Base-by-base conservation (phyloP, 345 rosid species). In the Leavenworthia alabamica region DNA sequence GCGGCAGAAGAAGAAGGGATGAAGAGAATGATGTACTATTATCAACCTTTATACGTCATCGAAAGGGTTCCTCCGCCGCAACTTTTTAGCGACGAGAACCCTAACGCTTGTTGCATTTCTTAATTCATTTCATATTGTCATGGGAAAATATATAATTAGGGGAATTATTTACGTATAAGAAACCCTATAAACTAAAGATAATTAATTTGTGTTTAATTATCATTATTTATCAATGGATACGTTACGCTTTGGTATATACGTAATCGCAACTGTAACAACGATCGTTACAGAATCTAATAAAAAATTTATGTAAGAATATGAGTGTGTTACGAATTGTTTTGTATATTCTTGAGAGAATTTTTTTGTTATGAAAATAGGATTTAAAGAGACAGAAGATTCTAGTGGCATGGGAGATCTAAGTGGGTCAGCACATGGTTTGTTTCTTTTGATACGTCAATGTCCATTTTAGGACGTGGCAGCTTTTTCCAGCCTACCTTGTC, bases 71-170 rank as follows among this genome's bases (percentile, higher is more conserved):
- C 90, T 16, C 83, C 97, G 9, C 92, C 97, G 48, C 97, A 87
- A 75, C 83, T 89, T 49, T 93, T 89, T 71, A 93, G 99, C 33
- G 99, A 93, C 45, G 99, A 93, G 76, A 93, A 93, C 65, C 99
- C 97, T 12, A 87, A 93, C 55, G 99, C 99, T 4, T 93, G 99
- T 55, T 79, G 79, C 77, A 82, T 93, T 64, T 77, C 86, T 40
- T 93, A 70, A 80, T 58, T 26, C 15, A 3, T 40, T 29, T 49
- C 40, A 3, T 44, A 7, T 45, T 13, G 8, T 28, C 14, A 8
- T 6, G n/a, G 45, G 8, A 45, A 43, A 8, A 17, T 44, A 20
- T 26, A 28, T 27, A 35, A 36, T 45, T 68, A 68, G 73, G 40
- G 39, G 1, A 27, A 6, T 47, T 41, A 8, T 60, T 68, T 52